Percentiles rank a stretch among this genome's conserved stretches.
Conservation (phyloP, 257 asterid species). For the Solanum chiquidenum region DNA sequence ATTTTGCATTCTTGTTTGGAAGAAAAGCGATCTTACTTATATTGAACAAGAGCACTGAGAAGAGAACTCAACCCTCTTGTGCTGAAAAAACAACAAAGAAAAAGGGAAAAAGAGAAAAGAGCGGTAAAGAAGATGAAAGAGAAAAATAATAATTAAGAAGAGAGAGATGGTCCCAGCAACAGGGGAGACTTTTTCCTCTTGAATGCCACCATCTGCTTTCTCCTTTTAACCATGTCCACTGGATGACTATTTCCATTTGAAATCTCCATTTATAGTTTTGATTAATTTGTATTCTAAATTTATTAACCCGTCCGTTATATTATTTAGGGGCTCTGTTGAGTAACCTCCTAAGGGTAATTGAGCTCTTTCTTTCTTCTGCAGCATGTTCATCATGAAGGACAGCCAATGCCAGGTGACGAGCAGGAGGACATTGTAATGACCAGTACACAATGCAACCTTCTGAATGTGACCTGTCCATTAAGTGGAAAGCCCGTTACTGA, state of each 20-base stretch:
- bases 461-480: slow-evolving; percentile 63
- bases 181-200: neutral
- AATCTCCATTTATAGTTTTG: neutral
- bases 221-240: neutral
- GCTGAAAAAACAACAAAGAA: neutral
- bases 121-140: neutral
- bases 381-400: slow-evolving; percentile 94
- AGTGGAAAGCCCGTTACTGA: slow-evolving; percentile 80
- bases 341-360: neutral
- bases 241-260: neutral
- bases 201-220: too few species aligned
- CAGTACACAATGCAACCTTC: slow-evolving; percentile 56
- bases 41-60: neutral
- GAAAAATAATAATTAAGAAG: neutral
- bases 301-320: neutral
- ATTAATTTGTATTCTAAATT: neutral
- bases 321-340: neutral
- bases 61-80: neutral
- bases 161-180: neutral
- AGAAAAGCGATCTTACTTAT: neutral
- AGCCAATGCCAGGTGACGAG: slow-evolving; percentile 97
- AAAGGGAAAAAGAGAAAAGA: neutral
- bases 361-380: slow-evolving; percentile 20
- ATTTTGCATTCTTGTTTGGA: neutral
- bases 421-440: slow-evolving; percentile 92